These are phyloP conservation scores for Aureobasidium uvarum DNA, from an alignment of 2,329 filamentous ascomycete species.

Conservation along the genomic window DNA sequence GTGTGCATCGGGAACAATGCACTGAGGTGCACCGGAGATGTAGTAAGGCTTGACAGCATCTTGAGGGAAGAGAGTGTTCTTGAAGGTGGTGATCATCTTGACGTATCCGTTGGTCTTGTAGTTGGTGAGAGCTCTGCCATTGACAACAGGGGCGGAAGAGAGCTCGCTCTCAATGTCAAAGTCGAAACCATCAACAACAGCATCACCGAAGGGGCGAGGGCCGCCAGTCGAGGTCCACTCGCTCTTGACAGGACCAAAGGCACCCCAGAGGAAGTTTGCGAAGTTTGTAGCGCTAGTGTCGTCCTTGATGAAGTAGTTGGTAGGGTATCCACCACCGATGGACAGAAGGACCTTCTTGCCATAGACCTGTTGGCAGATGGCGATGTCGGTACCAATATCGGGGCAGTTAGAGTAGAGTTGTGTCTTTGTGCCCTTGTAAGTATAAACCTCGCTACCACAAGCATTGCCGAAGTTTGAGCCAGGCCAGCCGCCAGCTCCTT, in stretches of 20 bases:
- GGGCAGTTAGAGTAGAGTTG: constrained; percentile 55
- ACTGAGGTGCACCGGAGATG: constrained; percentile 52
- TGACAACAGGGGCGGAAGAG: constrained; percentile 30
- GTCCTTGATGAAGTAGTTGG: constrained; percentile 47
- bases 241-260: constrained; percentile 30
- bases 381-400: constrained; percentile 57
- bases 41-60: constrained; percentile 45
- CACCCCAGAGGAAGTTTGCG: constrained; percentile 66
- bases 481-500: constrained; percentile 48
- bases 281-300: constrained; percentile 52
- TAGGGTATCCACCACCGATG: constrained; percentile 68
- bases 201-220: constrained; percentile 64
- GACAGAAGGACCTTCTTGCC: constrained; percentile 72
- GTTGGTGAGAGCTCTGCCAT: constrained; percentile 32
- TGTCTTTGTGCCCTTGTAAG: constrained; percentile 42
- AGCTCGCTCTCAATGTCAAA: constrained; percentile 67
- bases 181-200: constrained; percentile 71
- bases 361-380: constrained; percentile 58
- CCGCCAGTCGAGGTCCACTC: constrained; percentile 36
- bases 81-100: constrained; percentile 50
- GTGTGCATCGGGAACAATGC: constrained; percentile 48
- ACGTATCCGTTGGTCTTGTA: constrained; percentile 47
- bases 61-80: constrained; percentile 41
- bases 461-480: constrained; percentile 58
- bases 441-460: constrained; percentile 47